Base-by-base conservation (phyloP, 805 yeast species). In the Naumovozyma baii region DNA sequence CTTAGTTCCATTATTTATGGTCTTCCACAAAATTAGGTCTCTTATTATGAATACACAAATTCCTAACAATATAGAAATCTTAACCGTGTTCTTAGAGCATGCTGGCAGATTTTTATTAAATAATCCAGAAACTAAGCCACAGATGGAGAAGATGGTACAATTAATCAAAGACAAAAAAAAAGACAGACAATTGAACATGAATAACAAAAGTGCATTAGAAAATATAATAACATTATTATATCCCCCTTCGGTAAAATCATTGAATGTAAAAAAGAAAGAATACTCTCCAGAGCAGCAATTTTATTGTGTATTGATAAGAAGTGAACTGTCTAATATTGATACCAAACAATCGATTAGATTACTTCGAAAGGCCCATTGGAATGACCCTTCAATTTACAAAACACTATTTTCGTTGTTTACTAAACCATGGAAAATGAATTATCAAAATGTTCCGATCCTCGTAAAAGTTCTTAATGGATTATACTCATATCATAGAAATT, bases 11-110 rank as follows among this genome's bases (percentile, higher is more conserved):
- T 63, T 69, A n/a, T 79, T 77, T 57, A 68, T 80, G 42, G 66
- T 80, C 10, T 81, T 85, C 54, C 88, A 86, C 57, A 82, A 80
- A 53, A 69, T 87, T 35, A 68, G 85, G 49, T 62, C 70, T 1
- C 62, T 84, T 47, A 72, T 82, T 2, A 51, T 75, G 39, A 71
- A 72, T 38, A 50, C 76, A 28, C 66, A 70, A 4, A 66, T 70
- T 0, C 69, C 76, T 7, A 71, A 72, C 44, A 83, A 81, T 54
- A 70, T 83, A 42, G 94, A 83, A 49, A 72, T 80, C 5, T 61
- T 87, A 40, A 68, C 76, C 8, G 69, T 79, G n/a, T 62, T 85
- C 33, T 80, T 85, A 51, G 94, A 87, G 50, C 67, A 74, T 29
- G 71, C 84, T 48, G 95, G 95, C 0, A 67, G 76, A 41, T 74